Percentiles rank a stretch among this genome's conserved stretches.
Evolutionary conservation across 352 stramenopile species (phyloP).

Genomic region (Globisporangium nagaii): DNA sequence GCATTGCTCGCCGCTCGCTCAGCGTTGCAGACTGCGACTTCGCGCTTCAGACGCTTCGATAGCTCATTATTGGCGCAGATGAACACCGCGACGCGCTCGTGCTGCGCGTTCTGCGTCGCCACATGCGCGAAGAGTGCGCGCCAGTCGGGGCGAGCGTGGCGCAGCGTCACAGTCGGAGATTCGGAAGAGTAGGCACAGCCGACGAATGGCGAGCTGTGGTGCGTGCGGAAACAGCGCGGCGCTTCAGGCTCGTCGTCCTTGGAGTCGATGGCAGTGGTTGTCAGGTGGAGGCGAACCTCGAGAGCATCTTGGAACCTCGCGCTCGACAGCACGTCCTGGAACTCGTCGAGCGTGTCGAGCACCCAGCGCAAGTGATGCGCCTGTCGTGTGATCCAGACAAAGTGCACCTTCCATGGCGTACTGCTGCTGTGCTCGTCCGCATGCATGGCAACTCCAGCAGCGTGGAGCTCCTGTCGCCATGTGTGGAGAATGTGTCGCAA

Average conservation of each 20-base stretch:
- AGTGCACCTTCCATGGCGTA: conserved; percentile 3
- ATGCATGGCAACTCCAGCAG: too few relatives aligned
- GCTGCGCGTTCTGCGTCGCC: not conserved
- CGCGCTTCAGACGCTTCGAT: conserved; percentile 22
- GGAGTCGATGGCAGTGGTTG: not conserved
- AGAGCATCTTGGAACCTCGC: not conserved
- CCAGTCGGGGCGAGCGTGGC: conserved; percentile 11
- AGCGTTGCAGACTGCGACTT: conserved; percentile 5
- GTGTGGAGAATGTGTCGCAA: conserved; percentile 35
- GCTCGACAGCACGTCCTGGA: conserved; percentile 18
- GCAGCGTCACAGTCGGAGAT: not conserved
- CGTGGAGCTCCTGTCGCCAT: conserved; percentile 5
- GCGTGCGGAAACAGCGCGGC: not conserved
- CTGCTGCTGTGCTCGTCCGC: too few relatives aligned
- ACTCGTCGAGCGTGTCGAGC: conserved; percentile 16
- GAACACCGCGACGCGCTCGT: conserved; percentile 13
- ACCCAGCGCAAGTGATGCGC: conserved; percentile 16
- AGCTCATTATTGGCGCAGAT: conserved; percentile 17
- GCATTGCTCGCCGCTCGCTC: not conserved
- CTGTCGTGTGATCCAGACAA: conserved; percentile 27
- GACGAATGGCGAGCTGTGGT: not conserved
- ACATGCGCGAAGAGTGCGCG: not conserved
- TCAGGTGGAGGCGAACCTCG: conserved; percentile 19
- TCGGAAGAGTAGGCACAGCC: not conserved
- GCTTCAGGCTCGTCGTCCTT: not conserved